These are phyloP conservation scores for Chaetomium sp. DNA, from an alignment of 2,329 filamentous ascomycete species.

Conservation along the genomic window DNA sequence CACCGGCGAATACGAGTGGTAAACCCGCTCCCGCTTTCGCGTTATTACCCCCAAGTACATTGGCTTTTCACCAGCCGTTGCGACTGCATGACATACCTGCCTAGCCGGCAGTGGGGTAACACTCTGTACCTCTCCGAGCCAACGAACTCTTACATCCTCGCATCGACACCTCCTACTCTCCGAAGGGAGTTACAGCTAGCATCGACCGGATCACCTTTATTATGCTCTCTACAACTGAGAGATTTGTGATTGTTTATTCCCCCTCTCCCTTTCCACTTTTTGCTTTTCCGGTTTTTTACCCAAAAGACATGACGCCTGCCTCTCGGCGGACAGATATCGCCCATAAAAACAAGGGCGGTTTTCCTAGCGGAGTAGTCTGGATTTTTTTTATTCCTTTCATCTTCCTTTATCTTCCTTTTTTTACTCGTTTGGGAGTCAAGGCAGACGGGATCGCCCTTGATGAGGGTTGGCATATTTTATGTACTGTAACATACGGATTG, in stretches of 20 bases:
- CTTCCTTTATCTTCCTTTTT: not conserved
- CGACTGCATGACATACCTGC: not conserved
- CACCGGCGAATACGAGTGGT: slow-evolving; percentile 98
- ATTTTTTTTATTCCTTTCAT: slow-evolving; percentile 2
- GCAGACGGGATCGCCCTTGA: not conserved
- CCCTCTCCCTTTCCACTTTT: not conserved
- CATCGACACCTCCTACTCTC: not conserved
- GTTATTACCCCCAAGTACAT: not conserved
- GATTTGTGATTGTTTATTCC: not conserved
- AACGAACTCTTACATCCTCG: not conserved
- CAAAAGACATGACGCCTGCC: not conserved
- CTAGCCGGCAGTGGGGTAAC: not conserved
- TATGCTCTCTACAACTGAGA: not conserved
- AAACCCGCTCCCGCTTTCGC: slow-evolving; percentile 33
- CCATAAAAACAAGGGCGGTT: not conserved
- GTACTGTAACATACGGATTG: slow-evolving; percentile 19
- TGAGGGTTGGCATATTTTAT: slow-evolving; percentile 10
- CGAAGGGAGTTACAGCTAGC: not conserved
- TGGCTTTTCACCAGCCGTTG: not conserved
- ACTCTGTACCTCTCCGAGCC: not conserved
- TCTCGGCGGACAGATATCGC: slow-evolving; percentile 2
- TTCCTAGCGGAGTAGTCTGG: slow-evolving; percentile 7
- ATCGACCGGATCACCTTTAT: not conserved
- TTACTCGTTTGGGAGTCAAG: slow-evolving; percentile 11
- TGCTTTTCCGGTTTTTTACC: not conserved